These are phyloP conservation scores for Agrocybe praecox DNA, from an alignment of 768 basidiomycete species.

Conservation along the genomic window DNA sequence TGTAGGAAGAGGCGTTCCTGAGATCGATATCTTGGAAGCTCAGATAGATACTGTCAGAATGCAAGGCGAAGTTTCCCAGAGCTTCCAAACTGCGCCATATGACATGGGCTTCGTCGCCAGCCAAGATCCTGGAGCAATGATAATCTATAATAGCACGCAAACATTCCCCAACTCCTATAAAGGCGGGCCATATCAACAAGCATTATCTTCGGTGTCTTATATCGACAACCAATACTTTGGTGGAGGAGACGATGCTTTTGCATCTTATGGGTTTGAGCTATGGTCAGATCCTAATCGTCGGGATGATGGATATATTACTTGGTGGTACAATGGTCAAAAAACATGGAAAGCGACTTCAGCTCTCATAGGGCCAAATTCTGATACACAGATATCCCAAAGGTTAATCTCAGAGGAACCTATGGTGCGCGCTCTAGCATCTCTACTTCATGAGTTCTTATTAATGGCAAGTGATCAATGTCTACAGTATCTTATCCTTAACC, in stretches of 20 bases:
- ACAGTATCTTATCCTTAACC: constrained; percentile 83
- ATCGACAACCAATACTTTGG: constrained; percentile 60
- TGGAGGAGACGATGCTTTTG: constrained; percentile 44
- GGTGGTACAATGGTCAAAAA: constrained; percentile 67
- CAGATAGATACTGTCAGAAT: constrained; percentile 59
- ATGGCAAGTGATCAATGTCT: constrained; percentile 1
- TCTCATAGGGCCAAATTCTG: constrained; percentile 66
- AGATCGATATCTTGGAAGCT: constrained; percentile 92
- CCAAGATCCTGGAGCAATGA: constrained; percentile 43
- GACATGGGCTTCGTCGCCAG: constrained; percentile 67
- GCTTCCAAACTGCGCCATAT: constrained; percentile 80
- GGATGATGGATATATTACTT: constrained; percentile 80
- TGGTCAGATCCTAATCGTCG: constrained; percentile 71
- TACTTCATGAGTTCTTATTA: background rate
- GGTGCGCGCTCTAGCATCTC: constrained; percentile 46
- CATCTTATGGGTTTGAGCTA: constrained; percentile 77
- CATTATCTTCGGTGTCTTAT: constrained; percentile 63
- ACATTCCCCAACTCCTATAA: constrained; percentile 68
- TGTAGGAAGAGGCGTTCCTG: constrained; percentile 81
- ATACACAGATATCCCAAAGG: constrained; percentile 59
- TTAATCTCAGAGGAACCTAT: constrained; percentile 92
- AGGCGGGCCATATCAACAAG: constrained; percentile 77
- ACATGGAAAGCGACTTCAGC: constrained; percentile 75
- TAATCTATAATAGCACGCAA: constrained; percentile 49
- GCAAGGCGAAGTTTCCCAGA: constrained; percentile 76